Percentiles rank a stretch among this genome's conserved stretches.
phyloP scores from a whole-genome alignment of 2,329 filamentous ascomycete species.

The Capronia epimyces region DNA sequence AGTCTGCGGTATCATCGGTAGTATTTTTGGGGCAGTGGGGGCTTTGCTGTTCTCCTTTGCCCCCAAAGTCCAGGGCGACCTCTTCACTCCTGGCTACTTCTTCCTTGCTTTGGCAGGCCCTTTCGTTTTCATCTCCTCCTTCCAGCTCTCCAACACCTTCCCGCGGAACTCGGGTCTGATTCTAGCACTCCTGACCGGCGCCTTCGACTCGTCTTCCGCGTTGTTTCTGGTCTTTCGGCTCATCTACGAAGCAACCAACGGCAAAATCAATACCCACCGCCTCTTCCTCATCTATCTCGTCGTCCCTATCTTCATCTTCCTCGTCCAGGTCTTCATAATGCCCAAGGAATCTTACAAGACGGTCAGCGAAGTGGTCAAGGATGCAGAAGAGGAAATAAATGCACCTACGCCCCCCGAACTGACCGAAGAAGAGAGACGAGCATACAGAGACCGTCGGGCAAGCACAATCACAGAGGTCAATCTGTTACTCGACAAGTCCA shows the following conservation, averaged over 20 bases:
- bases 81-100: conserved; percentile 66
- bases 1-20: conserved; percentile 66
- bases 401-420: conserved; percentile 47
- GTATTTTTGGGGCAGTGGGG: conserved; percentile 63
- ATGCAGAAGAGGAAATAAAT: conserved; percentile 54
- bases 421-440: conserved; percentile 47
- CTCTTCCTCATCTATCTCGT: conserved; percentile 70
- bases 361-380: conserved; percentile 71
- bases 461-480: conserved; percentile 66
- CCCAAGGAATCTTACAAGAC: conserved; percentile 76
- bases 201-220: conserved; percentile 77
- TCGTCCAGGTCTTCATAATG: conserved; percentile 66
- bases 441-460: conserved; percentile 50
- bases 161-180: conserved; percentile 72
- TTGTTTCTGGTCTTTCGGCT: conserved; percentile 70
- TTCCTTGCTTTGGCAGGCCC: conserved; percentile 72
- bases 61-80: conserved; percentile 62
- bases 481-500: conserved; percentile 62
- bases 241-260: conserved; percentile 56
- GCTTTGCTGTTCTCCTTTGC: conserved; percentile 67
- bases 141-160: conserved; percentile 80
- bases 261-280: conserved; percentile 55
- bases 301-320: conserved; percentile 62
- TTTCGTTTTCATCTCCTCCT: conserved; percentile 76
- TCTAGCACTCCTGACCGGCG: conserved; percentile 70